Conservation (phyloP, 371 early-diverging fungal genomes). For the Sporodiniella umbellata region DNA sequence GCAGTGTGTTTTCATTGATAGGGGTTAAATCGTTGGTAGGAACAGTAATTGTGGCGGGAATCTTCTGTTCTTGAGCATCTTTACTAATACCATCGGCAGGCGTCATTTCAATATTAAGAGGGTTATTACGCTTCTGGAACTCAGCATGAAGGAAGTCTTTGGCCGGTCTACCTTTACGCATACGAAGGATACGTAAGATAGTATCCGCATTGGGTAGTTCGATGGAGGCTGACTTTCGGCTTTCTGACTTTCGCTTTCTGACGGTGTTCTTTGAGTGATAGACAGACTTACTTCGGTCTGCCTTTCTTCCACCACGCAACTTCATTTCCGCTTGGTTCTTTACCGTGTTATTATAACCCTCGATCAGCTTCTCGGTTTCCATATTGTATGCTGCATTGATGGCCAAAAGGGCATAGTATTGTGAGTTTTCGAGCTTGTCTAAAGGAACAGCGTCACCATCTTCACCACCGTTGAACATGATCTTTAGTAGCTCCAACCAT, state of each 20-base stretch:
- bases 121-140: constrained; percentile 38
- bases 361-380: constrained; percentile 58
- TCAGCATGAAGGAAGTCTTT: constrained; percentile 42
- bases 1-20: neutral
- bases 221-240: constrained; percentile 19
- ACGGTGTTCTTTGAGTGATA: constrained; percentile 43
- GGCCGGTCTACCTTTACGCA: constrained; percentile 46
- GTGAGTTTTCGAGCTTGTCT: constrained; percentile 71
- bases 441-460: constrained; percentile 77
- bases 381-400: constrained; percentile 64
- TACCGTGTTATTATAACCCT: constrained; percentile 51
- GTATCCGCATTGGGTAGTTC: constrained; percentile 51
- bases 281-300: constrained; percentile 40
- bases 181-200: constrained; percentile 50
- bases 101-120: constrained; percentile 3
- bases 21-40: constrained; percentile 15
- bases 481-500: constrained; percentile 72
- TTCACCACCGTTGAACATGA: constrained; percentile 87
- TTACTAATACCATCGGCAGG: neutral
- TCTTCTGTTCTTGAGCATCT: constrained; percentile 3
- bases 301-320: constrained; percentile 35
- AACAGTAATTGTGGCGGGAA: constrained; percentile 10
- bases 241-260: constrained; percentile 23
- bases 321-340: constrained; percentile 41
- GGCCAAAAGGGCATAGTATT: constrained; percentile 67